These are phyloP conservation scores for Dactylonectria macrodidyma DNA, from an alignment of 2,329 filamentous ascomycete species.

Conservation along the genomic window DNA sequence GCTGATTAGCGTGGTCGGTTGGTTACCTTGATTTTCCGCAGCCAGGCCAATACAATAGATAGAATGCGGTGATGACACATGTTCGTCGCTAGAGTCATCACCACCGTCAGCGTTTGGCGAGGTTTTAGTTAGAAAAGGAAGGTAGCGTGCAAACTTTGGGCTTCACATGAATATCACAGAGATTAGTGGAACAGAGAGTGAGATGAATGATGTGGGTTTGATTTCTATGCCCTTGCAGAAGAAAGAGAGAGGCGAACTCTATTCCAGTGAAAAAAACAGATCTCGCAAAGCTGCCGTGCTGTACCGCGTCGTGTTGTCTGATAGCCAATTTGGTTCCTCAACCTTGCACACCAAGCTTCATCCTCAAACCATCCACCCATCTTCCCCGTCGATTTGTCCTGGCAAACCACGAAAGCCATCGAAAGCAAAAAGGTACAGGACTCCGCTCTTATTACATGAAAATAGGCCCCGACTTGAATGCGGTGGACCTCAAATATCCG, in stretches of 20 bases:
- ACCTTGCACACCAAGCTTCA: conserved; percentile 30
- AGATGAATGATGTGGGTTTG: conserved; percentile 35
- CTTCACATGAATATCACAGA: conserved; percentile 7
- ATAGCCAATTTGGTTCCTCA: conserved; percentile 43
- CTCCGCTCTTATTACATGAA: conserved; percentile 45
- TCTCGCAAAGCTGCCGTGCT: conserved; percentile 36
- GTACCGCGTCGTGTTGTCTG: conserved; percentile 30
- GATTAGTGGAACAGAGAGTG: background rate
- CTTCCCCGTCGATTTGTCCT: conserved; percentile 23
- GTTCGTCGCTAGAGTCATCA: background rate
- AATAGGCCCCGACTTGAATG: conserved; percentile 26
- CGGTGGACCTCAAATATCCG: conserved; percentile 37
- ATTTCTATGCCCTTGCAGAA: conserved; percentile 43
- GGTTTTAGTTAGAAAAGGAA: background rate
- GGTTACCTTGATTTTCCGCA: background rate
- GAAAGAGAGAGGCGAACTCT: conserved; percentile 47
- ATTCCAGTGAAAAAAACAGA: conserved; percentile 42
- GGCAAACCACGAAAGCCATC: conserved; percentile 33
- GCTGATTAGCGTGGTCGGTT: no score
- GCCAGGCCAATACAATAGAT: background rate
- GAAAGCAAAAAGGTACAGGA: conserved; percentile 32
- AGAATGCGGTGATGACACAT: background rate
- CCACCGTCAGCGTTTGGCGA: background rate
- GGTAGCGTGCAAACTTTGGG: background rate
- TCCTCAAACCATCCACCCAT: conserved; percentile 23